A percentile compares a stretch with the other conserved stretches of the same genome.
These are phyloP conservation scores for Rhododendron griersonianum DNA, from an alignment of 148 eudicot species.

Conservation along the genomic window DNA sequence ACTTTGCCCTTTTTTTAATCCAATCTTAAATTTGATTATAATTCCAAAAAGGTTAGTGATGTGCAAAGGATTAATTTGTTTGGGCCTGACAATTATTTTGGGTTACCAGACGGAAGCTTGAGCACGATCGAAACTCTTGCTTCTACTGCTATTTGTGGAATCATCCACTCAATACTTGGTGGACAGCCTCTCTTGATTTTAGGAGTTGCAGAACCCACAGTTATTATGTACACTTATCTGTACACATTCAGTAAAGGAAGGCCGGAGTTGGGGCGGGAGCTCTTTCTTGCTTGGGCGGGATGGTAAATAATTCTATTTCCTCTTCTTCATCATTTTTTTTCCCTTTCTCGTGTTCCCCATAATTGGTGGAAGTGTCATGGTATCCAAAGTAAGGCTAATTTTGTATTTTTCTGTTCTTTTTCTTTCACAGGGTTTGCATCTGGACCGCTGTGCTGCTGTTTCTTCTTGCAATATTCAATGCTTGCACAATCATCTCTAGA, in stretches of 20 bases:
- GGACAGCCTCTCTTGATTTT: conserved; percentile 67
- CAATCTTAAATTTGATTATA: not conserved
- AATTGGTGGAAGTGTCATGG: not conserved
- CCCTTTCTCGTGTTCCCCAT: not conserved
- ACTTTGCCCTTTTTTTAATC: not conserved
- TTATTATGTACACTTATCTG: conserved; percentile 58
- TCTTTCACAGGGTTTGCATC: conserved; percentile 48
- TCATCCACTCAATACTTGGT: conserved; percentile 53
- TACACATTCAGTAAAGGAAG: conserved; percentile 40
- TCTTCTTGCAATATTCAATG: conserved; percentile 63
- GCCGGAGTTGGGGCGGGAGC: conserved; percentile 36
- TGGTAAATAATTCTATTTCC: conserved; percentile 30
- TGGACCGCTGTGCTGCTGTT: conserved; percentile 54
- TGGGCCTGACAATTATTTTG: conserved; percentile 2
- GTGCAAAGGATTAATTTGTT: not conserved
- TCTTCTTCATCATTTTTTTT: not conserved
- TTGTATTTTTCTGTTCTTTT: not conserved
- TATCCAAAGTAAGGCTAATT: not conserved
- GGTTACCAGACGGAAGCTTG: conserved; percentile 48
- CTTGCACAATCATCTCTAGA: conserved; percentile 46
- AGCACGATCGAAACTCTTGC: conserved; percentile 60
- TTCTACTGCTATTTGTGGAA: conserved; percentile 66
- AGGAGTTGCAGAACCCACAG: conserved; percentile 69
- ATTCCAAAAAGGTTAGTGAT: not conserved
- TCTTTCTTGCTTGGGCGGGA: conserved; percentile 64